These are phyloP conservation scores for Cytospora schulzeri DNA, from an alignment of 2,329 filamentous ascomycete species.

Conservation along the genomic window DNA sequence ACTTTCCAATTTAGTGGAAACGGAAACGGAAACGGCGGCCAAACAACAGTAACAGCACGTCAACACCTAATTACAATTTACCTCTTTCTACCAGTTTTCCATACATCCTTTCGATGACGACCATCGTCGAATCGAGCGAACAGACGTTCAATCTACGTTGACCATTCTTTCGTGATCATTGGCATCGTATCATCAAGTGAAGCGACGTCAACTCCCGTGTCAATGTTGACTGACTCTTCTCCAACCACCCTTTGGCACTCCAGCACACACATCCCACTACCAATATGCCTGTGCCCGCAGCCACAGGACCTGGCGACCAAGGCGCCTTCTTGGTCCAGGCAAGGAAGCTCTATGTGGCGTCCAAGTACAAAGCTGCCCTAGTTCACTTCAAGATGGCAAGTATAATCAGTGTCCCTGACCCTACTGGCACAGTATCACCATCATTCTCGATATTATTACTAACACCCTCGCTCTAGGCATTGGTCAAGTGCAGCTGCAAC, in stretches of 20 bases:
- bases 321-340: not conserved
- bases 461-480: conserved; percentile 5
- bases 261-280: not conserved
- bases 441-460: not conserved
- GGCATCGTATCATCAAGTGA: not conserved
- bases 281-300: conserved; percentile 8
- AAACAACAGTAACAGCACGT: no score
- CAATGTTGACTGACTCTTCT: not conserved
- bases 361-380: conserved; percentile 4
- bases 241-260: not conserved
- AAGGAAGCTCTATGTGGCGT: conserved; percentile 11
- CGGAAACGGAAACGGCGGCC: no score
- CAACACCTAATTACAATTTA: no score
- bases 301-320: not conserved
- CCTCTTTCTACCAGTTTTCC: no score
- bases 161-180: not conserved
- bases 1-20: no score
- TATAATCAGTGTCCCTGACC: not conserved
- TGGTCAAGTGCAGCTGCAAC: conserved; percentile 22
- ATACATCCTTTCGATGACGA: not conserved
- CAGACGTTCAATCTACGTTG: not conserved
- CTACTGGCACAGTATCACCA: not conserved
- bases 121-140: not conserved
- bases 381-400: conserved; percentile 19
- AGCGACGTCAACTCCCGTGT: not conserved